Conservation (phyloP, 2,329 filamentous ascomycete species). For the Cladophialophora psammophila region DNA sequence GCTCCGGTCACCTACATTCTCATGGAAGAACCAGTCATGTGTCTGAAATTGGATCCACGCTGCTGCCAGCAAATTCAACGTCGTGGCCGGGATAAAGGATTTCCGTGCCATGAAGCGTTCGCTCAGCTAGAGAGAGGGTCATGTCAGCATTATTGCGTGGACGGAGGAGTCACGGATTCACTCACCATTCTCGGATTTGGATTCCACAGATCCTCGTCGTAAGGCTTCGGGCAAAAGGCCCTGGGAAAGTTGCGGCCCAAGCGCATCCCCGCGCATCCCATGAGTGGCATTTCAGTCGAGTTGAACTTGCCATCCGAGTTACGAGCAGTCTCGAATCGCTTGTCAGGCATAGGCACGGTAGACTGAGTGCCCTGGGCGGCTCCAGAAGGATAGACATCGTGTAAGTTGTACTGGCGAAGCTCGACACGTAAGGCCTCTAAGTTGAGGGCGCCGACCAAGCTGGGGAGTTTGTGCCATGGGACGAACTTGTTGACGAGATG, state of each 20-base stretch:
- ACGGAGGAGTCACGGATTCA: neutral
- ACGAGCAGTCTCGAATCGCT: conserved; percentile 41
- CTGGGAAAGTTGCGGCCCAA: conserved; percentile 56
- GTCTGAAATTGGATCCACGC: conserved; percentile 61
- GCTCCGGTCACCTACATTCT: conserved; percentile 10
- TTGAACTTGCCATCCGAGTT: conserved; percentile 58
- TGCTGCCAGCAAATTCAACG: conserved; percentile 56
- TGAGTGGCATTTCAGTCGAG: conserved; percentile 50
- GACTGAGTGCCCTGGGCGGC: conserved; percentile 48
- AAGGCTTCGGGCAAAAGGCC: conserved; percentile 48
- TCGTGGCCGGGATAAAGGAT: conserved; percentile 56
- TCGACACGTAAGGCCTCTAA: conserved; percentile 52
- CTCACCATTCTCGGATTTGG: conserved; percentile 56
- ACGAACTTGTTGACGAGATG: conserved; percentile 50
- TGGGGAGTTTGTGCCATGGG: conserved; percentile 50
- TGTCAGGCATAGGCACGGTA: conserved; percentile 24
- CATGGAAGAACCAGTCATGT: conserved; percentile 49
- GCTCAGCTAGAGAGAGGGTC: conserved; percentile 11
- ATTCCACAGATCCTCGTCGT: conserved; percentile 51
- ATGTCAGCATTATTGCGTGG: neutral
- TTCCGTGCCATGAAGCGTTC: conserved; percentile 52
- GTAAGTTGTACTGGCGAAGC: conserved; percentile 54
- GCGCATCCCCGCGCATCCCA: conserved; percentile 56
- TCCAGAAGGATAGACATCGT: conserved; percentile 52
- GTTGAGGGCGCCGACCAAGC: conserved; percentile 51